These are phyloP conservation scores for Globisporangium carolinianum DNA, from an alignment of 352 stramenopile species.

Conservation along the genomic window DNA sequence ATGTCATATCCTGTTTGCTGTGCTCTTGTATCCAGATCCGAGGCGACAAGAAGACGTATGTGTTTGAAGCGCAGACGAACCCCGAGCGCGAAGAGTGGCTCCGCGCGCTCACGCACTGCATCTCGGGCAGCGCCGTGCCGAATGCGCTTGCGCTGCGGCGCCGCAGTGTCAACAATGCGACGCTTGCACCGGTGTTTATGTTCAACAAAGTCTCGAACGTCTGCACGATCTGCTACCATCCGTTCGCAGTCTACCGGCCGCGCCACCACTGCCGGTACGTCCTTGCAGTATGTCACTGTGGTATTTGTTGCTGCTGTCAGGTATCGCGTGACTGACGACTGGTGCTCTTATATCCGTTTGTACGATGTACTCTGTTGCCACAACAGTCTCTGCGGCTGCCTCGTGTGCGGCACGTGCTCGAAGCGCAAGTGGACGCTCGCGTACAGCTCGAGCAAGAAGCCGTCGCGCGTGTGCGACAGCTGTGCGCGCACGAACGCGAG, in stretches of 20 bases:
- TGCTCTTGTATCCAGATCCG: slow-evolving; percentile 15
- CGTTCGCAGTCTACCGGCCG: slow-evolving; percentile 75
- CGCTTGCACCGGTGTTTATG: slow-evolving; percentile 80
- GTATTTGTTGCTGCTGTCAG: neutral
- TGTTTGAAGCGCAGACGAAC: slow-evolving; percentile 59
- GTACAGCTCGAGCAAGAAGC: slow-evolving; percentile 74
- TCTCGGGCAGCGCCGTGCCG: slow-evolving; percentile 37
- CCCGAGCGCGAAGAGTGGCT: slow-evolving; percentile 78
- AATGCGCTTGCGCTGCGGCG: slow-evolving; percentile 49
- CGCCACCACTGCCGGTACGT: slow-evolving; percentile 78
- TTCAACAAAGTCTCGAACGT: slow-evolving; percentile 84
- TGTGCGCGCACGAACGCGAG: slow-evolving; percentile 45
- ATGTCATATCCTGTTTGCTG: neutral
- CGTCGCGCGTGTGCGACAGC: slow-evolving; percentile 68
- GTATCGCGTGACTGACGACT: neutral
- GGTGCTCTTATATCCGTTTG: too few species aligned
- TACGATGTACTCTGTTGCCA: slow-evolving; percentile 4
- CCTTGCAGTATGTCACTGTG: neutral
- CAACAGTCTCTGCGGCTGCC: slow-evolving; percentile 64
- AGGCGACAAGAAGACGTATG: slow-evolving; percentile 34
- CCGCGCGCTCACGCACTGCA: slow-evolving; percentile 70
- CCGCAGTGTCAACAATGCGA: slow-evolving; percentile 62
- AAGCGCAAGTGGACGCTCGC: slow-evolving; percentile 69
- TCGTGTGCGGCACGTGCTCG: slow-evolving; percentile 81
- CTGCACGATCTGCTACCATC: slow-evolving; percentile 79